A percentile compares a stretch with the other conserved stretches of the same genome.
Evolutionary conservation across 2,329 filamentous ascomycete genomes (phyloP).

Genomic region (Aquanectria penicillioides): DNA sequence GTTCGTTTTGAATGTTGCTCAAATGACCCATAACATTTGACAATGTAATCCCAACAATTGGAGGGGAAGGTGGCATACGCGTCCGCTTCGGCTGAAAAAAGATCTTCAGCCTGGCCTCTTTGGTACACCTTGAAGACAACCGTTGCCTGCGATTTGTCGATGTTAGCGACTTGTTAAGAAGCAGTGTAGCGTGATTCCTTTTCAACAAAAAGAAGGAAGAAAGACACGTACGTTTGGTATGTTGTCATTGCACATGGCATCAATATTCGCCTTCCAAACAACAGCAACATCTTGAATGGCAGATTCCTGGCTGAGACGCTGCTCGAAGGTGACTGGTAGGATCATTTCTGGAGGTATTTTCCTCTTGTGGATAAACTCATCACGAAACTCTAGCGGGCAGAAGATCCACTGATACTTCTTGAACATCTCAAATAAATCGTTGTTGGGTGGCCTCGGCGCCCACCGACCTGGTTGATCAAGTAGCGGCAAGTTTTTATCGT

Average conservation of each 20-base stretch:
- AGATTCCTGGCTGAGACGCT: neutral
- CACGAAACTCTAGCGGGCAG: neutral
- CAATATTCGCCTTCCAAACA: neutral
- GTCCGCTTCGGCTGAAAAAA: slow-evolving; percentile 7
- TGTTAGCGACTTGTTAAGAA: too few species aligned
- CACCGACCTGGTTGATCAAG: neutral
- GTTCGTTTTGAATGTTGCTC: neutral
- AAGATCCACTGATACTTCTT: slow-evolving; percentile 28
- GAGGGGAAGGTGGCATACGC: neutral
- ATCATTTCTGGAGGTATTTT: neutral
- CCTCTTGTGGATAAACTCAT: neutral
- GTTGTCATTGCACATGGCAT: neutral
- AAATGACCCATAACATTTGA: slow-evolving; percentile 7
- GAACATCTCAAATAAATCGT: neutral
- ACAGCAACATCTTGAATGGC: neutral
- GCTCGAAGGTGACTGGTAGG: slow-evolving; percentile 3
- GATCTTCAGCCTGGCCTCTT: neutral
- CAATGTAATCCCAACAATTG: neutral
- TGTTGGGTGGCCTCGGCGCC: neutral
- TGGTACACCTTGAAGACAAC: slow-evolving; percentile 27
- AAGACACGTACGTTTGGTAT: neutral
- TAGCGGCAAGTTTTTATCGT: slow-evolving; percentile 2
- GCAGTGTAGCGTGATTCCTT: too few species aligned
- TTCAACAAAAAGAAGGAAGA: neutral
- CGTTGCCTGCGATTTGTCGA: neutral